Evolutionary conservation across 192 early-diverging fungal species (phyloP), one percentile per base, ranked within the genome.

Genomic region (Chytriomyces sp.): DNA sequence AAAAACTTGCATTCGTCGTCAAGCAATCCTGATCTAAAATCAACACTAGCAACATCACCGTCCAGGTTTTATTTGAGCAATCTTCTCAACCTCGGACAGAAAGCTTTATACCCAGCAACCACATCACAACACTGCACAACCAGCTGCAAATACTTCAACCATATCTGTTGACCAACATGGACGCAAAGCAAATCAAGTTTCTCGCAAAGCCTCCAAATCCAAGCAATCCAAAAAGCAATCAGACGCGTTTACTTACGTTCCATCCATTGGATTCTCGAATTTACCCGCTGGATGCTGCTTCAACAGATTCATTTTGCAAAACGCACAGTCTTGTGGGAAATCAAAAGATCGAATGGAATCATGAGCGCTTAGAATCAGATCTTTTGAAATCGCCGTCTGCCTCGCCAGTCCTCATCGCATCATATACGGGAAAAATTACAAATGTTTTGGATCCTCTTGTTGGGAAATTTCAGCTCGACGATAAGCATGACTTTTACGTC

Each of bases 171-270:
- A 8, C 20, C 26, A 26, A 73, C 24, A 5, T 73, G 26, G 45
- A 61, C 8, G 6, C 71, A 43, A 73, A 73, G 61, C 71, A 73
- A 48, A 73, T 73, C 57, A 61, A 48, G 28, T 73, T 73, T 28
- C 20, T 43, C 7, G 13, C 57, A 8, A 35, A 62, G n/a, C 35
- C 43, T 11, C 71, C 71, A 6, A 46, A 73, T 62, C 71, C 71
- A 26, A 6, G 2, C 6, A 60, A 73, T 62, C 44, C 57, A 28
- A 60, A 44, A 45, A 73, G 71, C 61, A 73, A 73, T 44, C 60
- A 62, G 59, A 73, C 24, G 26, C 44, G 28, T n/a, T 43, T 73
- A 18, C 60, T 73, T 2, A 13, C 61, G 7, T 73, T 46, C 45
- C 28, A 62, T 62, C 11, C 45, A 9, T 11, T 6, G 10, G 49